Conservation (phyloP, 257 asterid species). For the Solanum raphanifolium region DNA sequence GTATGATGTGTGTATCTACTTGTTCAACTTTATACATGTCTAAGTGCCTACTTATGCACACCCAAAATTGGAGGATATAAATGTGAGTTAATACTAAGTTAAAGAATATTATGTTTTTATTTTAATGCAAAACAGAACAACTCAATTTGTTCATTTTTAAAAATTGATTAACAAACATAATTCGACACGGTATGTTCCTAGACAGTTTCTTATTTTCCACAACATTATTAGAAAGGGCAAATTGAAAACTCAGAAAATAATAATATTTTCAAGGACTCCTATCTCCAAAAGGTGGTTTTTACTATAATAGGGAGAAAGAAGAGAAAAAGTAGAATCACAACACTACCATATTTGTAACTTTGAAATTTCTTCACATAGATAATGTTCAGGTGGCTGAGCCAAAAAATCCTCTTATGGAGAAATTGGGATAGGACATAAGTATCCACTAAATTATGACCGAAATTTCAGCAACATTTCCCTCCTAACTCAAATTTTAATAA, state of each 20-base stretch:
- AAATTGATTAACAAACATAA: not conserved
- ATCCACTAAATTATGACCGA: not conserved
- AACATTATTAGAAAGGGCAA: not conserved
- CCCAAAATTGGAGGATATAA: not conserved
- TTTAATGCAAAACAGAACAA: not conserved
- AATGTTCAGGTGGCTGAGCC: not conserved
- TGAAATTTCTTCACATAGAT: not conserved
- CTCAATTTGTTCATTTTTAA: not conserved
- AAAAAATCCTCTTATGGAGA: not conserved
- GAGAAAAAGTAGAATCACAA: not conserved
- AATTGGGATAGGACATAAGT: not conserved
- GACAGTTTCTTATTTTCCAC: not conserved
- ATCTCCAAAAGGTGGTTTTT: not conserved
- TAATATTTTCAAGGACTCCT: not conserved
- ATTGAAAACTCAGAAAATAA: not conserved
- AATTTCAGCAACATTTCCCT: not conserved
- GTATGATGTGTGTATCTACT: too few relatives aligned
- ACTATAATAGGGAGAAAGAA: not conserved
- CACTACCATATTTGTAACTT: not conserved
- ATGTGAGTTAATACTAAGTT: not conserved
- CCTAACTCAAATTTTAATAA: not conserved
- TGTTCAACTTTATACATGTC: too few relatives aligned
- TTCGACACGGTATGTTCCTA: not conserved
- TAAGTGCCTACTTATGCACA: not conserved
- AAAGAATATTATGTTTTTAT: not conserved